Conservation (phyloP, 2,329 filamentous ascomycete species). For the Oidium heveae region DNA sequence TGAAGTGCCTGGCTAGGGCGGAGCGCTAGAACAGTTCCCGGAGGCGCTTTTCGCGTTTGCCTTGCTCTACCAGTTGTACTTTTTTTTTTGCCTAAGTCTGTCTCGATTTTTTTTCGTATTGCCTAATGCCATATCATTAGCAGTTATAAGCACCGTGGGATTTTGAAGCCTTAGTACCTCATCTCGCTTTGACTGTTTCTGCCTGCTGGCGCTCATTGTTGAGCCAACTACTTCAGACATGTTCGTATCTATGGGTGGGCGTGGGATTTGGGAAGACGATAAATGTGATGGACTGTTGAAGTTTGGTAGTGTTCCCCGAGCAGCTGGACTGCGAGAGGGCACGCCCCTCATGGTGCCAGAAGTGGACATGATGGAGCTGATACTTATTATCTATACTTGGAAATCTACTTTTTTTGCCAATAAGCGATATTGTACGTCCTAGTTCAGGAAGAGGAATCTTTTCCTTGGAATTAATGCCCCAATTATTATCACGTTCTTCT, state of each 20-base stretch:
- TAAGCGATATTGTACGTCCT: no score
- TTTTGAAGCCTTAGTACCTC: conserved; percentile 39
- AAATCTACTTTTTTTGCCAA: no score
- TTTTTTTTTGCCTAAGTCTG: conserved; percentile 94
- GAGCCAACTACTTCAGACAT: conserved; percentile 28
- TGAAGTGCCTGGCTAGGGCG: conserved; percentile 90
- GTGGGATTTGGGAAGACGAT: conserved; percentile 35
- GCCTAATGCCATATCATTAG: conserved; percentile 30
- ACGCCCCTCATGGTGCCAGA: conserved; percentile 32
- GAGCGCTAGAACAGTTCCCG: conserved; percentile 82
- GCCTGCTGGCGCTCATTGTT: conserved; percentile 72
- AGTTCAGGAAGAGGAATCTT: no score
- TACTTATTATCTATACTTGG: no score
- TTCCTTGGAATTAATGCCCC: no score
- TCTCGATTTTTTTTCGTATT: conserved; percentile 90
- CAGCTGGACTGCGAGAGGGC: conserved; percentile 36
- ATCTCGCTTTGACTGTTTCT: conserved; percentile 93
- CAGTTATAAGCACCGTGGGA: conserved; percentile 1
- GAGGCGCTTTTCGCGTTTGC: conserved; percentile 76
- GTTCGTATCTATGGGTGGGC: conserved; percentile 38
- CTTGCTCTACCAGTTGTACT: conserved; percentile 52
- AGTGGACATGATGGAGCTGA: conserved; percentile 10
- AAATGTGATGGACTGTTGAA: conserved; percentile 29
- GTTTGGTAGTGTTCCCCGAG: conserved; percentile 26
- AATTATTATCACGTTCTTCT: no score